Evolutionary conservation across 1,284 basidiomycete species (phyloP), one percentile per base, ranked within the genome.

Genomic region (Pseudozyma sp.): DNA sequence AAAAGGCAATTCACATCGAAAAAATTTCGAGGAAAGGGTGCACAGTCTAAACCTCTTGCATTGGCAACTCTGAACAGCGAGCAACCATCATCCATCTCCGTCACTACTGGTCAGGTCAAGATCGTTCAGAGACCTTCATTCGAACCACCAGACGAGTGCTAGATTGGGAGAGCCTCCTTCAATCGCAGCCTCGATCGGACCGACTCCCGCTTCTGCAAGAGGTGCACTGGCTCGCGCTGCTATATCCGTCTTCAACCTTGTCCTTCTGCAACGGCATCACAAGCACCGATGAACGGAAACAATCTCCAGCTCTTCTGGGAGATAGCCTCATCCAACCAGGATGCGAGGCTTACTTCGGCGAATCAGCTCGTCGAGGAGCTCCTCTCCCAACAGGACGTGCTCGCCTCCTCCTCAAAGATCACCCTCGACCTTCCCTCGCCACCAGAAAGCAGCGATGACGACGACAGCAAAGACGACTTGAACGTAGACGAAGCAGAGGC

Each of bases 251-350:
- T 33, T 11, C 17, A 19, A 17, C 9, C 24, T 17, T 5, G 3
- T 11, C 8, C 35, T 11, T 24, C 46, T 9, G 14, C 35, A 14
- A 37, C 14, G 10, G 35, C 35, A 9, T 37, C 10, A 9, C 35
- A 37, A 37, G 8, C 34, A 37, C 40, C 40, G 49, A 93, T 92
- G 91, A 88, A 90, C 37, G 92, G 91, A 39, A 94, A 64, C 61
- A 69, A 92, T 35, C 89, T 97, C 56, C 92, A 93, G 39, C 89
- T 97, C 50, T 97, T 94, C 88, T 97, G 94, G 94, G 88, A 94
- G 84, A 88, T 97, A 49, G 94, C 94, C n/a, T 93, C 92, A 4
- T 87, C 89, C 4, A 90, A 89, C 39, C 92, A 90, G 84, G 89
- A 90, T 60, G 91, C 92, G 62, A 90, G 95, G 6, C 82, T 97